phyloP scores from a whole-genome alignment of 345 rosid species.

The Ceriops tagal region DNA sequence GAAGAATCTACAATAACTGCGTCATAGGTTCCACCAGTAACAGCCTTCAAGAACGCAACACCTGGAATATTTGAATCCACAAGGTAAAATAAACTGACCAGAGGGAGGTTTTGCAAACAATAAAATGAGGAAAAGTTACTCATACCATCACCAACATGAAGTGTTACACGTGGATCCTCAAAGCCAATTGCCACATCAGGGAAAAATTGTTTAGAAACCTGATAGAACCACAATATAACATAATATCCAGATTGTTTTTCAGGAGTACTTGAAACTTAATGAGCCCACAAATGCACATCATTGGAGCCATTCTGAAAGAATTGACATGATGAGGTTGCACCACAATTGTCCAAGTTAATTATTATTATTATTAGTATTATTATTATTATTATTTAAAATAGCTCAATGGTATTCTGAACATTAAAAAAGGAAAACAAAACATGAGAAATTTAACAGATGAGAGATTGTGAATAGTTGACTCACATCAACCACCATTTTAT shows the following conservation, averaged over 20 bases:
- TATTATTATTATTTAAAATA: not conserved
- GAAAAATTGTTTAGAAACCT: slow-evolving; percentile 86
- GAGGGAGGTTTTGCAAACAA: not conserved
- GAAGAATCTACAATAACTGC: slow-evolving; percentile 95
- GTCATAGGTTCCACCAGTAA: slow-evolving; percentile 77
- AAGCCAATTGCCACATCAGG: slow-evolving; percentile 81
- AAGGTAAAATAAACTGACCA: not conserved
- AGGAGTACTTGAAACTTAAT: not conserved
- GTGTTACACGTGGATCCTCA: slow-evolving; percentile 86
- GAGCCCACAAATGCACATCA: not conserved
- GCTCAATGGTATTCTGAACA: not conserved
- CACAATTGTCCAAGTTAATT: not conserved
- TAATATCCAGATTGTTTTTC: not conserved
- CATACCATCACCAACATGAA: slow-evolving; percentile 87
- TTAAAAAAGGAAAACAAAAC: not conserved
- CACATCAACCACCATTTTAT: slow-evolving; percentile 94
- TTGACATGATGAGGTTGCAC: not conserved
- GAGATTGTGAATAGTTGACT: slow-evolving; percentile 29
- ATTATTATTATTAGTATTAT: too few relatives aligned
- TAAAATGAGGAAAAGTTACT: not conserved
- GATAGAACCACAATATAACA: slow-evolving; percentile 13
- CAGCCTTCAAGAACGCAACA: slow-evolving; percentile 81
- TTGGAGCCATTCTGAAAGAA: slow-evolving; percentile 7
- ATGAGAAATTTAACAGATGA: not conserved
- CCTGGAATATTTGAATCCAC: slow-evolving; percentile 41